Evolutionary conservation across 441 rosid genomes (phyloP), one percentile per base, ranked within the genome.

Genomic region (Arabidopsis hybrid): DNA sequence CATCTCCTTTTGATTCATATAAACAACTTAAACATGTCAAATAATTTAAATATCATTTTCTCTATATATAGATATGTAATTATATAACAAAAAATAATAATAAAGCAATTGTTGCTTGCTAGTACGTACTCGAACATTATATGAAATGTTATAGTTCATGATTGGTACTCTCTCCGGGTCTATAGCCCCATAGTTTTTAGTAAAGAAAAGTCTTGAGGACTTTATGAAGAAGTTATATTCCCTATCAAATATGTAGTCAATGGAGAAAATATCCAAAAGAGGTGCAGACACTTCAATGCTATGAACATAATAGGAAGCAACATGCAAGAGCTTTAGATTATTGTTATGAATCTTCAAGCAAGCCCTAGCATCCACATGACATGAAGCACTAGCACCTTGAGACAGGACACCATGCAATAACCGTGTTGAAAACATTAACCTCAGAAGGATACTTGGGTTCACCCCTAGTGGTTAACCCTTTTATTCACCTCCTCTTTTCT

Each of bases 351-450:
- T 16, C 52, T 47, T 47, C 21, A 47, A 16, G 21, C 21, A 47
- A 47, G 8, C 52, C 21, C 52, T 16, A 0, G 2, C 1, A 6
- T 47, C 8, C 9, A 47, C 21, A 14, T 47, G 18, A 47, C 21
- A n/a, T 47, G 4, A 13, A 47, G 21, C 52, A 47, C 21, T 6
- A 47, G 21, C 18, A 47, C 10, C 21, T 47, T 14, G 21, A 47
- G 52, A 47, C 21, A 47, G 52, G 52, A 9, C 18, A 47, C 52
- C 10, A 47, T 47, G 52, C 52, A 47, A 47, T 47, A 47, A 47
- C 3, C 16, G 21, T n/a, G 52, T 47, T 47, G 8, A 47, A 7
- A 21, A 47, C 52, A 47, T 47, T 21, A 21, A 21, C 26, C 26
- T 21, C 26, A 21, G 26, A 21, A 21, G 26, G 26, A 21, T 21